These are phyloP conservation scores for Digitaria exilis DNA, from an alignment of 202 grass and related monocot species.

Conservation along the genomic window DNA sequence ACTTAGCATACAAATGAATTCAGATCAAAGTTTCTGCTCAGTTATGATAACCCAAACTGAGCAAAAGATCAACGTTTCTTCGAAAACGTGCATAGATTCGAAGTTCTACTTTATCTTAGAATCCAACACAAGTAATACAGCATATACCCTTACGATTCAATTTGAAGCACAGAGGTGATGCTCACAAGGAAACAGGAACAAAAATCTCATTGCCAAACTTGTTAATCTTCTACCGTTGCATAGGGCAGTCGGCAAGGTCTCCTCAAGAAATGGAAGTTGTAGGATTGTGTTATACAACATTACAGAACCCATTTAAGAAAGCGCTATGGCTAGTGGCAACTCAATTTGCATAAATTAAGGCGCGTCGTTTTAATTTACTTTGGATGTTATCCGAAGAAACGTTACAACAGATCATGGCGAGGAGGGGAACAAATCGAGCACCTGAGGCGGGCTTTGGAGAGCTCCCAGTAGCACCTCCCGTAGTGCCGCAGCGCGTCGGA, in stretches of 20 bases:
- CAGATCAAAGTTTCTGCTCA: background rate
- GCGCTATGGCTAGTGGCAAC: background rate
- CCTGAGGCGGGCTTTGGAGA: constrained; percentile 93
- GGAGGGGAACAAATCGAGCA: constrained; percentile 25
- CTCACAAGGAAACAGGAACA: background rate
- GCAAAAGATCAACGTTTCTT: background rate
- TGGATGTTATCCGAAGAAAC: constrained; percentile 13
- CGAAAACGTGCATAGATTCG: background rate
- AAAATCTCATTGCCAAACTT: background rate
- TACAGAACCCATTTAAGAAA: background rate
- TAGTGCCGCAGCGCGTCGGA: constrained; percentile 59
- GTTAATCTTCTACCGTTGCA: background rate
- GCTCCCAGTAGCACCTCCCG: constrained; percentile 82
- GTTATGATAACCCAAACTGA: background rate
- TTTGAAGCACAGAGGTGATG: background rate
- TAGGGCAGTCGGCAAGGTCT: background rate
- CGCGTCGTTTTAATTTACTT: background rate
- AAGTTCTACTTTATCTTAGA: background rate
- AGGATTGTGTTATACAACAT: background rate
- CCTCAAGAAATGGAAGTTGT: background rate
- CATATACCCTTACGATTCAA: background rate
- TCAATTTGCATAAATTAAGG: background rate
- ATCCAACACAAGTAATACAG: background rate
- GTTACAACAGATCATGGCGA: constrained; percentile 11
- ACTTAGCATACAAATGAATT: background rate